Base-by-base conservation (phyloP, 2,329 filamentous ascomycete species). In the Helicocarpus griseus region DNA sequence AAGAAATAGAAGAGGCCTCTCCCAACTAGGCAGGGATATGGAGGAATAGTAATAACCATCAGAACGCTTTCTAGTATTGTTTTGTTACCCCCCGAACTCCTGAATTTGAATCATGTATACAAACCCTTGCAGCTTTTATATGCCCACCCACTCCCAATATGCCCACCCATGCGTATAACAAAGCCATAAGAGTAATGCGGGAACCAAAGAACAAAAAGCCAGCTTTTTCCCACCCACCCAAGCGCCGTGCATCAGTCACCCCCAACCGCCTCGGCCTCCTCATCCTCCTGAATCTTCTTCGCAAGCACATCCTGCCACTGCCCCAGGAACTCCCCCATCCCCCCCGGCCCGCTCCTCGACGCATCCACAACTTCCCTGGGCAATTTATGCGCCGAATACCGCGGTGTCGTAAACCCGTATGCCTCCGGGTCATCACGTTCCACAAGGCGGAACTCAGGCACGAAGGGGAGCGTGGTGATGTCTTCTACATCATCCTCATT, bases 331-430 rank as follows among this genome's bases (percentile, higher is more conserved):
- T 95, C 89, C 54, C 84, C 78, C 72, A 97, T 77, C 0, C 85
- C 86, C 2, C 86, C 87, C 51, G 87, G 81, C 3, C 86, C 86
- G 1, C 78, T 78, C 19, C 75, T 70, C 28, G 77, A 79, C 2
- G 81, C 81, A 62, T 84, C 81, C 1, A 96, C 90, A 2, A 97
- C 89, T 60, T 98, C 93, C 66, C 85, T 89, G 0, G 93, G 93
- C 60, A 98, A 72, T 70, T 97, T 98, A 65, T 97, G 91, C 2
- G 93, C 91, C 55, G 89, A 95, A 68, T 95, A 97, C 62, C 91
- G 87, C 1, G 89, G 81, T 4, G 87, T 86, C 57, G 80, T 83
- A 65, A 96, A 94, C 59, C 86, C 86, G 65, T 89, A 93, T 1
- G 90, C 90, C 54, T 91, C 87, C 0, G 90, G 89, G 58, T 97